These are phyloP conservation scores for Fusarium veterinarium DNA, from an alignment of 2,329 filamentous ascomycete species.

Conservation along the genomic window DNA sequence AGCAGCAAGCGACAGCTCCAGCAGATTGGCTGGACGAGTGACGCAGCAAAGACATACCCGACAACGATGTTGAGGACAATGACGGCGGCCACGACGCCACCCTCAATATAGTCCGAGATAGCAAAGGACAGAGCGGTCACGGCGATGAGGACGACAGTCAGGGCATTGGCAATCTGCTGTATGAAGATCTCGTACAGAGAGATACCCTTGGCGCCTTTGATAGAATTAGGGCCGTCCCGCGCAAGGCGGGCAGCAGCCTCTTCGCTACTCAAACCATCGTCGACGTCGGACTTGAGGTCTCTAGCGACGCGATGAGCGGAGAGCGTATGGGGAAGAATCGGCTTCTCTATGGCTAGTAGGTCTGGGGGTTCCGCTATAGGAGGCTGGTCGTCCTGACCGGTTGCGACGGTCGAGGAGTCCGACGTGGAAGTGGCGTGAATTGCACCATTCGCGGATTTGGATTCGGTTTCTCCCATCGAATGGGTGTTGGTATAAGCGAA, in stretches of 20 bases:
- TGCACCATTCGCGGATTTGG: conserved; percentile 55
- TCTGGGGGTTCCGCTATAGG: conserved; percentile 55
- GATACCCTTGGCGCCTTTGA: conserved; percentile 77
- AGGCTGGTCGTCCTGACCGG: conserved; percentile 53
- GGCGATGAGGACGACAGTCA: conserved; percentile 79
- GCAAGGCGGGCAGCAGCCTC: conserved; percentile 74
- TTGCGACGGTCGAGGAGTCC: conserved; percentile 51
- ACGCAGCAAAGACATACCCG: conserved; percentile 60
- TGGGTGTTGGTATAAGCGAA: conserved; percentile 47
- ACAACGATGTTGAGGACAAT: conserved; percentile 76
- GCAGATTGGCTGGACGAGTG: conserved; percentile 34
- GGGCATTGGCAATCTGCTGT: conserved; percentile 81
- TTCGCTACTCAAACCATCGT: conserved; percentile 70
- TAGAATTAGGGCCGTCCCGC: conserved; percentile 75
- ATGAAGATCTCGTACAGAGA: conserved; percentile 81
- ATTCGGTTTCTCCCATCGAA: conserved; percentile 57
- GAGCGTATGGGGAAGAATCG: conserved; percentile 50
- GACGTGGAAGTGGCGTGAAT: conserved; percentile 53
- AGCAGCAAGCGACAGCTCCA: conserved; percentile 34
- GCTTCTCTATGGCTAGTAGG: conserved; percentile 52
- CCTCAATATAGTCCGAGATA: conserved; percentile 73
- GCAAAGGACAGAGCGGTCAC: conserved; percentile 78
- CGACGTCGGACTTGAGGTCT: conserved; percentile 56
- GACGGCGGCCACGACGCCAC: conserved; percentile 71
- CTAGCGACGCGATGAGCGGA: conserved; percentile 51